Percentiles rank a stretch among this genome's conserved stretches.
phyloP scores from a whole-genome alignment of 2,329 filamentous ascomycete genomes.

The Apiospora phragmitis region DNA sequence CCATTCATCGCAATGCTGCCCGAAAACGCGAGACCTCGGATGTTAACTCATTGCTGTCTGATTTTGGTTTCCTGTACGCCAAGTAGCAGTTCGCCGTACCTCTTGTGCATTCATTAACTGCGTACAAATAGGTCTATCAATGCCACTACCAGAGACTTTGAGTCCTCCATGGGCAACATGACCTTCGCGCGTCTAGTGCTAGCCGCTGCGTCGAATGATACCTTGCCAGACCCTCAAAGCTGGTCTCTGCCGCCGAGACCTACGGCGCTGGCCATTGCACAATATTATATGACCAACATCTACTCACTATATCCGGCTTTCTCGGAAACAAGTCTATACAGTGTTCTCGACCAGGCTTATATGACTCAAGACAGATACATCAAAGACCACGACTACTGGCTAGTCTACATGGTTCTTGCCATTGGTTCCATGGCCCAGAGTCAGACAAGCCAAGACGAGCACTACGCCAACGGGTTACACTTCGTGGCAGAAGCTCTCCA shows the following conservation, averaged over 20 bases:
- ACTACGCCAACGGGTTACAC: conserved; percentile 57
- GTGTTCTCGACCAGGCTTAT: conserved; percentile 80
- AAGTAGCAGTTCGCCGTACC: not conserved
- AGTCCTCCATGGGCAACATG: conserved; percentile 83
- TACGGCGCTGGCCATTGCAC: conserved; percentile 66
- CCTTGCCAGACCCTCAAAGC: conserved; percentile 62
- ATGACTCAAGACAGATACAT: conserved; percentile 65
- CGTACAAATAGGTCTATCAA: conserved; percentile 72
- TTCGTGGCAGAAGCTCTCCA: conserved; percentile 67
- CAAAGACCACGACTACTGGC: conserved; percentile 75
- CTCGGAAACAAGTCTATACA: conserved; percentile 74
- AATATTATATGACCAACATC: conserved; percentile 83
- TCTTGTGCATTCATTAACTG: conserved; percentile 17
- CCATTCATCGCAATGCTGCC: conserved; percentile 66
- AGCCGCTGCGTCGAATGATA: conserved; percentile 76
- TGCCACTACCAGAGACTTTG: conserved; percentile 91
- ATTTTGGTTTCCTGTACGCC: conserved; percentile 84
- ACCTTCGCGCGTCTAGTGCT: conserved; percentile 88
- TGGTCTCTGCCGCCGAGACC: conserved; percentile 70
- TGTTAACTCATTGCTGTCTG: conserved; percentile 88
- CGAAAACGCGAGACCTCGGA: conserved; percentile 74
- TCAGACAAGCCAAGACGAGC: conserved; percentile 64
- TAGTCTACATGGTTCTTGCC: conserved; percentile 85
- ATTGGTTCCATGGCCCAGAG: conserved; percentile 77
- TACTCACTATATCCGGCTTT: conserved; percentile 82